A percentile compares a stretch with the other conserved stretches of the same genome.
Conservation (phyloP, 129 eudicot genomes). For the Helianthus tuberosus region DNA sequence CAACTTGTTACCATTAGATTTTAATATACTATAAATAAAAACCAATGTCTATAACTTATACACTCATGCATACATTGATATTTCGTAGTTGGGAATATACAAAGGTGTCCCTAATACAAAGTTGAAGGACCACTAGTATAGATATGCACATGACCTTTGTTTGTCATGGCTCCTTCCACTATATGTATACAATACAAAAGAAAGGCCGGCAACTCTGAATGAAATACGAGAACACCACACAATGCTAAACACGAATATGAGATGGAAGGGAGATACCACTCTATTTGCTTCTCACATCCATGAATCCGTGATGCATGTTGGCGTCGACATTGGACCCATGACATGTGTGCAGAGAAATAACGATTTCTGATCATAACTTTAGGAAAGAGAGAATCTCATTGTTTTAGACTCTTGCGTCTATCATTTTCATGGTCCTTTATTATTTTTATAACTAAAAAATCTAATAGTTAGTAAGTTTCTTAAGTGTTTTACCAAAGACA, state of each 20-base stretch:
- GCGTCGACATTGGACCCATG: background rate
- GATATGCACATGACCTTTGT: conserved; percentile 4
- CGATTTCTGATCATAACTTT: background rate
- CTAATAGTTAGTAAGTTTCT: too few species aligned
- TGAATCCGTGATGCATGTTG: background rate
- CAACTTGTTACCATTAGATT: too few species aligned
- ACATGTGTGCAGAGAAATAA: background rate
- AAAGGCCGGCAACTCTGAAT: background rate
- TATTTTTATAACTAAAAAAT: too few species aligned
- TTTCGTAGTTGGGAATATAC: background rate
- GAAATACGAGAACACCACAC: background rate
- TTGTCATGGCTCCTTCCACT: background rate
- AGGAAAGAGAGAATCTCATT: background rate
- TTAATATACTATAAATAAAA: too few species aligned
- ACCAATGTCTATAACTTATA: background rate
- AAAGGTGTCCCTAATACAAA: background rate
- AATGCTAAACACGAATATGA: conserved; percentile 2
- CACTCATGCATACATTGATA: background rate
- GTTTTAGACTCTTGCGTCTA: background rate
- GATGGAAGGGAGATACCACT: background rate
- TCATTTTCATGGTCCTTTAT: too few species aligned
- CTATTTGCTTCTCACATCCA: background rate
- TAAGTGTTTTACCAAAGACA: too few species aligned
- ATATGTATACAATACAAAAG: background rate
- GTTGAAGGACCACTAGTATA: conserved; percentile 2